Percentiles rank a stretch among this genome's conserved stretches.
Evolutionary conservation across 202 grass and related monocot genomes (phyloP).

Genomic region (Musa balbisiana): DNA sequence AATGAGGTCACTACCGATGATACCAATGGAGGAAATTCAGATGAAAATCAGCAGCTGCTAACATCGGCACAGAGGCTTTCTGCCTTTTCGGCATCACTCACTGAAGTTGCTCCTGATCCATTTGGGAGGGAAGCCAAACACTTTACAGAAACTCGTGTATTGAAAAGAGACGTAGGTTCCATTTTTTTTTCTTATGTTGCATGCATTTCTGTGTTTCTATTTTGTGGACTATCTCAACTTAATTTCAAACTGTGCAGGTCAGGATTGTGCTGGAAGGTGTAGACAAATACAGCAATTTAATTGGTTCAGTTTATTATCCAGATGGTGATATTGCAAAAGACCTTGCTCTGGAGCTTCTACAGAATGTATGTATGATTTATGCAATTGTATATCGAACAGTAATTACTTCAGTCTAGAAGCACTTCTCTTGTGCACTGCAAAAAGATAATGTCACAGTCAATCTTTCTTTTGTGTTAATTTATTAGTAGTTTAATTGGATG

Average conservation of each 20-base stretch:
- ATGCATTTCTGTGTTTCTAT: conserved; percentile 2
- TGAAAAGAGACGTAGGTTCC: conserved; percentile 84
- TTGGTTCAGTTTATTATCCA: conserved; percentile 92
- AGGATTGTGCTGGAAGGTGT: conserved; percentile 94
- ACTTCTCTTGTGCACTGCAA: neutral
- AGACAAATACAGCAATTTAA: conserved; percentile 81
- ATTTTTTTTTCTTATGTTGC: neutral
- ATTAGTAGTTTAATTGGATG: too few relatives aligned
- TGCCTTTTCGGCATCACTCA: conserved; percentile 39
- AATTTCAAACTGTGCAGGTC: conserved; percentile 43
- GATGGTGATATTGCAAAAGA: conserved; percentile 87
- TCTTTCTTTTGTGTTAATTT: too few relatives aligned
- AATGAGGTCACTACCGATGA: conserved; percentile 29
- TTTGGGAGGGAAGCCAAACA: conserved; percentile 93
- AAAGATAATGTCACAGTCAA: too few relatives aligned
- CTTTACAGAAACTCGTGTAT: conserved; percentile 78
- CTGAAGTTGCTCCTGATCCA: conserved; percentile 72
- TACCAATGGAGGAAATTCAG: conserved; percentile 54
- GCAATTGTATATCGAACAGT: neutral
- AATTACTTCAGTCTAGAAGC: neutral
- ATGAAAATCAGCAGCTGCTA: conserved; percentile 39
- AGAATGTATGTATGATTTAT: conserved; percentile 60
- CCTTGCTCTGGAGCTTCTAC: conserved; percentile 75
- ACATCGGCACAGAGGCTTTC: conserved; percentile 87
- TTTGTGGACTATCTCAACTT: conserved; percentile 3